These are phyloP conservation scores for Thielaviopsis musarum DNA, from an alignment of 2,329 filamentous ascomycete genomes.

Conservation along the genomic window DNA sequence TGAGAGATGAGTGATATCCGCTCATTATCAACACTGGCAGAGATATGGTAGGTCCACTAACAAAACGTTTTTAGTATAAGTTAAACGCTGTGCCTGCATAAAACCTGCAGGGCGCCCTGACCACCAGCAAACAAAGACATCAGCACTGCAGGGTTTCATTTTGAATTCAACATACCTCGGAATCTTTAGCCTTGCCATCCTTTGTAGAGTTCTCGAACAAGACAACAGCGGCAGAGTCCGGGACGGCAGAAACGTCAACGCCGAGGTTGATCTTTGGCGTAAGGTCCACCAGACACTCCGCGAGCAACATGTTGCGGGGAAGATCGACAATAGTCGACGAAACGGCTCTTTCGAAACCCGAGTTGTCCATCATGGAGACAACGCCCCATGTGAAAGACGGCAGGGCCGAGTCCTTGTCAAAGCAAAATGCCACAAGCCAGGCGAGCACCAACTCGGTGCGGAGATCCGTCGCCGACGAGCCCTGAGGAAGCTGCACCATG, in stretches of 20 bases:
- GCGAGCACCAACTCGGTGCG: constrained; percentile 14
- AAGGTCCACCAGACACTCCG: not conserved
- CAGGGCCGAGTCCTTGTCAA: constrained; percentile 14
- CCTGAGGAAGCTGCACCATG: not conserved
- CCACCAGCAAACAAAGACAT: not conserved
- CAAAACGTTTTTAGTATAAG: not conserved
- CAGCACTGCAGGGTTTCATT: not conserved
- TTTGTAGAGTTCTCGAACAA: constrained; percentile 6
- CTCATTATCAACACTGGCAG: constrained; percentile 10
- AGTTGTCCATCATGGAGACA: not conserved
- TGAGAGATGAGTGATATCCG: constrained; percentile 13
- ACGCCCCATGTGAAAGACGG: constrained; percentile 13
- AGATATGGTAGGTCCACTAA: constrained; percentile 16
- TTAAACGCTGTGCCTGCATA: not conserved
- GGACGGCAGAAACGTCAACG: not conserved
- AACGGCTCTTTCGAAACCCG: not conserved
- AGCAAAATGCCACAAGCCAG: constrained; percentile 15
- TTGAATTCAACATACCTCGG: constrained; percentile 4
- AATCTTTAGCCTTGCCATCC: constrained; percentile 3
- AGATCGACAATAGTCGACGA: constrained; percentile 10
- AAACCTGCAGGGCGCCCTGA: not conserved
- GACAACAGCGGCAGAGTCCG: not conserved
- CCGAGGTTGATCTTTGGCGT: not conserved
- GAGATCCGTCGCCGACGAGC: constrained; percentile 5
- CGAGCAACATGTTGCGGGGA: constrained; percentile 1